A percentile compares a stretch with the other conserved stretches of the same genome.
These are phyloP conservation scores for Aspergillus transmontanensis DNA, from an alignment of 2,329 filamentous ascomycete species.

Conservation along the genomic window DNA sequence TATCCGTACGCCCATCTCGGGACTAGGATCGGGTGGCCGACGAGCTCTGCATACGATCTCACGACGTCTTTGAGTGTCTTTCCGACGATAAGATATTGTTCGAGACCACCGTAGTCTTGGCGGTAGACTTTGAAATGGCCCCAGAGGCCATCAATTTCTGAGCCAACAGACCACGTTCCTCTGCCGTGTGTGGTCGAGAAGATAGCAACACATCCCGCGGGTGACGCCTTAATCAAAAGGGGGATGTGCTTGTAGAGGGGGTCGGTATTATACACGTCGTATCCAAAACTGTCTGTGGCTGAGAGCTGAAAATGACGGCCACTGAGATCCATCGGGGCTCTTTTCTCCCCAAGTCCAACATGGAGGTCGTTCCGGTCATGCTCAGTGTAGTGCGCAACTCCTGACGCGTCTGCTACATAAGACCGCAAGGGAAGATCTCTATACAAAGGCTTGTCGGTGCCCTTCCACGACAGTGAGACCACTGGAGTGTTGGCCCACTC, in stretches of 20 bases:
- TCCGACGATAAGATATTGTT: slow-evolving; percentile 70
- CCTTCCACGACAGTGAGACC: slow-evolving; percentile 58
- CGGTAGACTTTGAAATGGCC: slow-evolving; percentile 74
- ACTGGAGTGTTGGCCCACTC: slow-evolving; percentile 63
- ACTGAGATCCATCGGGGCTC: slow-evolving; percentile 71
- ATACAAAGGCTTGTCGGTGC: slow-evolving; percentile 58
- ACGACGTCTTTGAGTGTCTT: slow-evolving; percentile 68
- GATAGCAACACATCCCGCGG: slow-evolving; percentile 64
- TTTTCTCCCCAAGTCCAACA: slow-evolving; percentile 71
- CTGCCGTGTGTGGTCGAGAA: slow-evolving; percentile 69
- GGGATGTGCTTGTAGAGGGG: slow-evolving; percentile 77
- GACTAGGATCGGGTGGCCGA: slow-evolving; percentile 68
- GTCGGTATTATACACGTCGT: slow-evolving; percentile 70
- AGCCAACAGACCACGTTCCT: slow-evolving; percentile 67
- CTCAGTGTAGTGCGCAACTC: slow-evolving; percentile 65
- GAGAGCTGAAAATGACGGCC: slow-evolving; percentile 67
- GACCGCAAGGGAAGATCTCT: slow-evolving; percentile 66
- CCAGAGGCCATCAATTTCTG: slow-evolving; percentile 76
- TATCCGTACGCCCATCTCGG: slow-evolving; percentile 75
- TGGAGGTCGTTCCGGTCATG: slow-evolving; percentile 67
- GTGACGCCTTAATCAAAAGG: slow-evolving; percentile 68
- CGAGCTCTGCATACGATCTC: slow-evolving; percentile 65
- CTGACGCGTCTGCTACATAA: slow-evolving; percentile 63
- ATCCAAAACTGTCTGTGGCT: slow-evolving; percentile 72
- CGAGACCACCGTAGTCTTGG: slow-evolving; percentile 71